A percentile compares a stretch with the other conserved stretches of the same genome.
These are phyloP conservation scores for Boletus tylopilopsis DNA, from an alignment of 768 basidiomycete species.

Conservation along the genomic window DNA sequence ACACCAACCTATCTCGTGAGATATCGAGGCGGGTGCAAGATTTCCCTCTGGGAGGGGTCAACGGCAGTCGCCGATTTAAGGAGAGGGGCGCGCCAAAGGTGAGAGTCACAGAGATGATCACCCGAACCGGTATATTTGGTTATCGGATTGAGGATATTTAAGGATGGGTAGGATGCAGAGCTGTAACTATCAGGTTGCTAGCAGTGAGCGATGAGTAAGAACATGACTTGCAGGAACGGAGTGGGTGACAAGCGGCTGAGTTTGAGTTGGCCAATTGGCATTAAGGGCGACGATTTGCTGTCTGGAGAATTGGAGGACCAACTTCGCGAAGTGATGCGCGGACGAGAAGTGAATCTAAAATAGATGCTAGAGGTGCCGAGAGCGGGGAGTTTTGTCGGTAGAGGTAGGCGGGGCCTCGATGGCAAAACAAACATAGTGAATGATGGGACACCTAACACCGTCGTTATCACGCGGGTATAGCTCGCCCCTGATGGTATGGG, in stretches of 20 bases:
- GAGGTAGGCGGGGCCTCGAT: constrained; percentile 9
- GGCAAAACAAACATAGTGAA: constrained; percentile 21
- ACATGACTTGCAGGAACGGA: not conserved
- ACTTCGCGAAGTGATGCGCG: constrained; percentile 27
- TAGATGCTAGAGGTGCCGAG: constrained; percentile 15
- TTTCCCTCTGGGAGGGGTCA: constrained; percentile 9
- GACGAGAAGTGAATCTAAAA: constrained; percentile 18
- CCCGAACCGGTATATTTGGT: constrained; percentile 1
- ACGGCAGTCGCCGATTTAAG: constrained; percentile 17
- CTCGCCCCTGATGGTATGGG: constrained; percentile 14
- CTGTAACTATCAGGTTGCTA: not conserved
- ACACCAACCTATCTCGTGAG: constrained; percentile 20
- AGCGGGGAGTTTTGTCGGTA: constrained; percentile 10
- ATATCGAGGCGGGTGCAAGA: constrained; percentile 18
- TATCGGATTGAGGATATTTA: constrained; percentile 3
- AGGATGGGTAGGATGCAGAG: not conserved
- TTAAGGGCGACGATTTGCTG: constrained; percentile 12
- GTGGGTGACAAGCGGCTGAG: not conserved
- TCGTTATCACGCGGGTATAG: constrained; percentile 18
- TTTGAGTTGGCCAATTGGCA: constrained; percentile 11
- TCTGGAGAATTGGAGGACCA: not conserved
- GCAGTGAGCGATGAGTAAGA: not conserved
- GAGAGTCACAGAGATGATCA: constrained; percentile 5
- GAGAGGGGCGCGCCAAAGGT: not conserved
- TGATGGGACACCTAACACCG: constrained; percentile 13